Conservation (phyloP, 768 basidiomycete species). For the Tricholoma saponaceum region DNA sequence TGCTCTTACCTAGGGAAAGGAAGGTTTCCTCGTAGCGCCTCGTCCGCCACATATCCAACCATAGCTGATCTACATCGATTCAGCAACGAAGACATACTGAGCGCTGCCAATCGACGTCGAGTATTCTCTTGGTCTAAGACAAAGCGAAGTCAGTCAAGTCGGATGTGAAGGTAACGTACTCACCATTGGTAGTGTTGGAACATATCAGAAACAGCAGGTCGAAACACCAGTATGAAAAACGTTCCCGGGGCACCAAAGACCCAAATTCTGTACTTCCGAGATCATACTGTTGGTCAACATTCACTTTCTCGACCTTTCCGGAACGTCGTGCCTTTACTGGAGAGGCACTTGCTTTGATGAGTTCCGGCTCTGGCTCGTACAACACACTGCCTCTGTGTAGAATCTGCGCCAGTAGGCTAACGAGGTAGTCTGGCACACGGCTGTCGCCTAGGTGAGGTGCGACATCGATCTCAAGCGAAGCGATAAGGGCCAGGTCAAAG, state of each 20-base stretch:
- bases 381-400: slow-evolving; percentile 71
- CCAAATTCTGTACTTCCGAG: slow-evolving; percentile 61
- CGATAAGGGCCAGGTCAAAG: slow-evolving; percentile 79
- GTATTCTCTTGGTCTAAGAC: slow-evolving; percentile 53
- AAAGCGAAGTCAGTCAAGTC: not conserved
- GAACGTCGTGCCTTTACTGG: slow-evolving; percentile 6
- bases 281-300: slow-evolving; percentile 30
- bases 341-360: not conserved
- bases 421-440: slow-evolving; percentile 68
- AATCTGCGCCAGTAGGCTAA: slow-evolving; percentile 63
- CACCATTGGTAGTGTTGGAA: slow-evolving; percentile 61
- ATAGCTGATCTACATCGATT: slow-evolving; percentile 71
- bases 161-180: slow-evolving; percentile 3
- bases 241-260: slow-evolving; percentile 62
- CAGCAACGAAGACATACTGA: slow-evolving; percentile 69
- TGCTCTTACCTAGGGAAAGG: slow-evolving; percentile 75
- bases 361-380: slow-evolving; percentile 33
- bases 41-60: slow-evolving; percentile 78
- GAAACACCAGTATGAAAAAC: slow-evolving; percentile 92
- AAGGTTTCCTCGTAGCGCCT: slow-evolving; percentile 75
- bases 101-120: slow-evolving; percentile 65
- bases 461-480: slow-evolving; percentile 75
- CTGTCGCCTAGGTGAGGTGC: slow-evolving; percentile 69
- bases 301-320: slow-evolving; percentile 31
- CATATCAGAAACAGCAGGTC: slow-evolving; percentile 83